These are phyloP conservation scores for Phytophthora multivora DNA, from an alignment of 352 stramenopile genomes.

Conservation along the genomic window DNA sequence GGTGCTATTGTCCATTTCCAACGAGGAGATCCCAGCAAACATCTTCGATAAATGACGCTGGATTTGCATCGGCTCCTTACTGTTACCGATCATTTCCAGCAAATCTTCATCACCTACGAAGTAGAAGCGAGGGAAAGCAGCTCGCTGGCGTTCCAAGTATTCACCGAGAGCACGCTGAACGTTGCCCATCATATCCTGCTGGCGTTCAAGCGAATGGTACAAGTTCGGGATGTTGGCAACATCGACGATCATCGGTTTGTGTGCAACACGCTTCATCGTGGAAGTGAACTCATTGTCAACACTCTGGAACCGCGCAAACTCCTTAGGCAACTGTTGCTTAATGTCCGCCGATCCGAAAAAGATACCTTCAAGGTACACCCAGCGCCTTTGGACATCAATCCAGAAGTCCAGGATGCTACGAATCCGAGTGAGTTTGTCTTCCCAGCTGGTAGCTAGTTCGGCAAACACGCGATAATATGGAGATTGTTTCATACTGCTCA, in stretches of 20 bases:
- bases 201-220: constrained; percentile 92
- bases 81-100: constrained; percentile 99
- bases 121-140: constrained; percentile 99
- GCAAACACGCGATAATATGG: constrained; percentile 99
- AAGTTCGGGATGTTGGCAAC: constrained; percentile 91
- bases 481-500: constrained; percentile 99
- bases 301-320: constrained; percentile 98
- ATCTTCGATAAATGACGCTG: constrained; percentile 98
- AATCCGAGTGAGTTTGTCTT: constrained; percentile 97
- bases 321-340: constrained; percentile 98
- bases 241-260: constrained; percentile 97
- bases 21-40: constrained; percentile 97
- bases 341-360: constrained; percentile 99
- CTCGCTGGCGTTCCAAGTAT: constrained; percentile 98
- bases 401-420: constrained; percentile 98
- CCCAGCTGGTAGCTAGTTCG: constrained; percentile 97
- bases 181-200: constrained; percentile 98
- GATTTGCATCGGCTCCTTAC: constrained; percentile 98
- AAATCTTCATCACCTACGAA: constrained; percentile 99
- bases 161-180: constrained; percentile 99
- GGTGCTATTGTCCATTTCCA: constrained; percentile 82
- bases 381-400: constrained; percentile 99
- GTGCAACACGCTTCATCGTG: constrained; percentile 97
- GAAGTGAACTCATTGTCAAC: constrained; percentile 99
- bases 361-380: constrained; percentile 99